A percentile compares a stretch with the other conserved stretches of the same genome.
These are phyloP conservation scores for Ilyonectria mors-panacis DNA, from an alignment of 2,329 filamentous ascomycete species.

Conservation along the genomic window DNA sequence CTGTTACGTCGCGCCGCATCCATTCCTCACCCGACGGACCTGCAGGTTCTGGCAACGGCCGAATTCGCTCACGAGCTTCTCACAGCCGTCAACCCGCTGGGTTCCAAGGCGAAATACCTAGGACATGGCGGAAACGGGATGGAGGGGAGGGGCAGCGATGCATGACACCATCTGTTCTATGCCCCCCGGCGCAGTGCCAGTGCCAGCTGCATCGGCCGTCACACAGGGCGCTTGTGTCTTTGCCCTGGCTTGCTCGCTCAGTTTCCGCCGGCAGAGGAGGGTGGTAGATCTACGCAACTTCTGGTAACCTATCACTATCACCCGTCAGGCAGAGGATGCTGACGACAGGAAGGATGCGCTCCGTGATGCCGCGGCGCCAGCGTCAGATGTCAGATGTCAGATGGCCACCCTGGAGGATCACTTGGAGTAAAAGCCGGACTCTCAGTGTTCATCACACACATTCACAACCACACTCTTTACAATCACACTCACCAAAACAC, in stretches of 20 bases:
- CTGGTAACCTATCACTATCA: slow-evolving; percentile 12
- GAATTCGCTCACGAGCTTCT: slow-evolving; percentile 31
- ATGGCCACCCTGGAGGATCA: background rate
- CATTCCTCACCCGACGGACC: slow-evolving; percentile 46
- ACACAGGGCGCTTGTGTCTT: slow-evolving; percentile 27
- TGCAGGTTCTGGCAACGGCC: slow-evolving; percentile 40
- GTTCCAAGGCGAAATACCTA: background rate
- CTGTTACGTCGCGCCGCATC: slow-evolving; percentile 5
- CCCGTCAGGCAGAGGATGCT: slow-evolving; percentile 3
- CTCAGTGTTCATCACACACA: background rate
- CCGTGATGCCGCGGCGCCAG: background rate
- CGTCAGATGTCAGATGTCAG: slow-evolving; percentile 14
- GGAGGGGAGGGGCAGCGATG: slow-evolving; percentile 16
- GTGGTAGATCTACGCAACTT: slow-evolving; percentile 4
- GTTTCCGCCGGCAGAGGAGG: slow-evolving; percentile 9
- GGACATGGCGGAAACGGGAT: background rate
- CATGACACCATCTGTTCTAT: slow-evolving; percentile 28
- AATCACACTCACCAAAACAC: slow-evolving; percentile 1
- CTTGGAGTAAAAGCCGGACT: slow-evolving; percentile 4
- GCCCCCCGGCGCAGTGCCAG: slow-evolving; percentile 13
- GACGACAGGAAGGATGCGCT: background rate
- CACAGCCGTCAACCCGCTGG: background rate
- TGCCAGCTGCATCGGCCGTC: slow-evolving; percentile 27
- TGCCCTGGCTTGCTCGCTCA: slow-evolving; percentile 28
- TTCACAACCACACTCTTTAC: background rate